Conservation (phyloP, 2,329 filamentous ascomycete species). For the Colletotrichum sp. region DNA sequence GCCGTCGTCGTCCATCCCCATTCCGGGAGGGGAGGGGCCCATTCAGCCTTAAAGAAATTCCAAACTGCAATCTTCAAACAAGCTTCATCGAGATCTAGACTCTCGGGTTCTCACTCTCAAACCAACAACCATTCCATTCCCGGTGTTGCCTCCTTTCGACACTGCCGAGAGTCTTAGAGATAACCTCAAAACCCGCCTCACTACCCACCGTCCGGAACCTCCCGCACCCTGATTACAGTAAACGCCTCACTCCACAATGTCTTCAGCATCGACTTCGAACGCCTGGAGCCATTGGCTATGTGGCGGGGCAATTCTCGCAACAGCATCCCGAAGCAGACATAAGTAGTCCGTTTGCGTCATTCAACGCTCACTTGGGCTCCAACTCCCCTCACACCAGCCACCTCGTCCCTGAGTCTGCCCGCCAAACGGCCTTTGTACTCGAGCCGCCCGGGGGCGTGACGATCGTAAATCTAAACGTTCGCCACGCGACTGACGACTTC, state of each 20-base stretch:
- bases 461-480: background rate
- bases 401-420: background rate
- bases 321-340: background rate
- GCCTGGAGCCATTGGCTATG: background rate
- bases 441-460: background rate
- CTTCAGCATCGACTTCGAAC: background rate
- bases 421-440: background rate
- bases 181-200: background rate
- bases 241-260: background rate
- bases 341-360: background rate
- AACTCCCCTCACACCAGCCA: background rate
- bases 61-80: background rate
- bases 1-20: background rate
- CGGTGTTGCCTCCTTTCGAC: background rate
- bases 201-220: background rate
- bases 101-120: background rate
- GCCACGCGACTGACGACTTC: background rate
- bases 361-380: background rate
- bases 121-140: background rate
- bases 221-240: accelerated
- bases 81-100: background rate
- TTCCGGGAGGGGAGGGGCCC: background rate
- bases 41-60: background rate
- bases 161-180: background rate
- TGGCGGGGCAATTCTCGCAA: background rate